Evolutionary conservation across 371 early-diverging fungal genomes (phyloP), one percentile per base, ranked within the genome.

Genomic region (Zancudomyces culisetae): DNA sequence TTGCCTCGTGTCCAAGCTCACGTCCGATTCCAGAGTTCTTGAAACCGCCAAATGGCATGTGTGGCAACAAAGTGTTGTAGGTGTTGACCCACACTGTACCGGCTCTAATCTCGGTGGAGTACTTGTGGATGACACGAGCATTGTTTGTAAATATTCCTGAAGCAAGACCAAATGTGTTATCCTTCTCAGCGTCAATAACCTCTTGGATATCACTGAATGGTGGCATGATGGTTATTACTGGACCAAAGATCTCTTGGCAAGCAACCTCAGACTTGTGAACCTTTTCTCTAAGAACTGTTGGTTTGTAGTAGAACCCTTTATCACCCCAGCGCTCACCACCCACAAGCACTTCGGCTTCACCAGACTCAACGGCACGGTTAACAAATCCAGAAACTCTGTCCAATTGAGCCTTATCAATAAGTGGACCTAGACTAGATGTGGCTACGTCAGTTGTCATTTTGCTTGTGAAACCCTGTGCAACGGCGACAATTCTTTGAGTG

Each of bases 41-140:
- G 64, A 77, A 79, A 1, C 92, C 92, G 56, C 92, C 93, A 63
- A 87, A 88, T 1, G 90, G 87, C 63, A 83, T 71, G 27, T 69
- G 72, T 42, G 68, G 65, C 29, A 71, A 73, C 60, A 77, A 63
- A 20, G 68, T 43, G 52, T 81, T 82, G 55, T 59, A 64, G 45
- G 45, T 64, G 53, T 71, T 75, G 57, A 83, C 79, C 87, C 89
- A 87, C 13, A 87, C 76, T 19, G 82, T 85, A 19, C 92, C 90
- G 1, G 87, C 75, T 52, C 77, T 72, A 45, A 89, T 60, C 53
- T 68, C 71, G 35, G 75, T 76, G 51, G 76, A 71, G 51, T 74
- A 75, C 53, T 66, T 62, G 6, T 59, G 49, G 51, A 80, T 75
- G 19, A 85, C 85, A 35, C 68, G 71, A 47, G 74, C 69, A 56